A percentile compares a stretch with the other conserved stretches of the same genome.
phyloP scores from a whole-genome alignment of 345 rosid species.

The Euphorbia lathyris region DNA sequence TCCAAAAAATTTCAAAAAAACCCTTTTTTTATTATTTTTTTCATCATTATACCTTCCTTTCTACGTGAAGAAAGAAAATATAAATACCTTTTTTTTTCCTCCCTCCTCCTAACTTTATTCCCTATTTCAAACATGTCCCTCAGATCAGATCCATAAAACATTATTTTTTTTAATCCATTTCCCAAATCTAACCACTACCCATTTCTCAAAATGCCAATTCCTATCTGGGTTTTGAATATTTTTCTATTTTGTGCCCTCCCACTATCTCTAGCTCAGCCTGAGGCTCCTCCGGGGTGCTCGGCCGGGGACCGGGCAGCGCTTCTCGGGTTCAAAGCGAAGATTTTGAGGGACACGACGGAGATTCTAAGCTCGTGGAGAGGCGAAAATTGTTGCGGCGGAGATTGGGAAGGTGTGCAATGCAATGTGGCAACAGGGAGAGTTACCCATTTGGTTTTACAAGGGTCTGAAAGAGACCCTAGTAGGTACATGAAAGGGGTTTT shows the following conservation, averaged over 20 bases:
- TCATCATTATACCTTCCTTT: conserved; percentile 73
- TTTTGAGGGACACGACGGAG: conserved; percentile 62
- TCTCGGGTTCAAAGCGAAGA: conserved; percentile 69
- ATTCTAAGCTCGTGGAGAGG: conserved; percentile 72
- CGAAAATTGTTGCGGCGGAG: conserved; percentile 70
- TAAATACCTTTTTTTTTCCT: conserved; percentile 10
- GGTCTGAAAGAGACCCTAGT: conserved; percentile 39
- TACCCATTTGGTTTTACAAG: conserved; percentile 48
- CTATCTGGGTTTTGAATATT: conserved; percentile 50
- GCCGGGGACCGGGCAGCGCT: conserved; percentile 70
- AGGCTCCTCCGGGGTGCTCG: conserved; percentile 42
- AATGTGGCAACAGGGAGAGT: conserved; percentile 66
- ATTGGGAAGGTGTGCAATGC: conserved; percentile 91
- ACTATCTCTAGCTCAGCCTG: conserved; percentile 27
- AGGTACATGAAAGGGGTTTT: conserved; percentile 75
- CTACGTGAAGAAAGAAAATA: conserved; percentile 50
- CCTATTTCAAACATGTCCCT: conserved; percentile 29
- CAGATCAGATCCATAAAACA: conserved; percentile 36
- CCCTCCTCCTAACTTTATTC: conserved; percentile 35
- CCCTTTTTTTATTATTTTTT: too few species aligned
- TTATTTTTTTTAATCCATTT: neutral
- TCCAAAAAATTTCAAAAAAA: neutral
- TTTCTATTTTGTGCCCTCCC: conserved; percentile 31
- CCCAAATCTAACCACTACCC: conserved; percentile 43
- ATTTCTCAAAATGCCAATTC: conserved; percentile 62